These are phyloP conservation scores for Plasmodium cynomolgi DNA, from an alignment of 169 alveolate genomes.

Conservation along the genomic window DNA sequence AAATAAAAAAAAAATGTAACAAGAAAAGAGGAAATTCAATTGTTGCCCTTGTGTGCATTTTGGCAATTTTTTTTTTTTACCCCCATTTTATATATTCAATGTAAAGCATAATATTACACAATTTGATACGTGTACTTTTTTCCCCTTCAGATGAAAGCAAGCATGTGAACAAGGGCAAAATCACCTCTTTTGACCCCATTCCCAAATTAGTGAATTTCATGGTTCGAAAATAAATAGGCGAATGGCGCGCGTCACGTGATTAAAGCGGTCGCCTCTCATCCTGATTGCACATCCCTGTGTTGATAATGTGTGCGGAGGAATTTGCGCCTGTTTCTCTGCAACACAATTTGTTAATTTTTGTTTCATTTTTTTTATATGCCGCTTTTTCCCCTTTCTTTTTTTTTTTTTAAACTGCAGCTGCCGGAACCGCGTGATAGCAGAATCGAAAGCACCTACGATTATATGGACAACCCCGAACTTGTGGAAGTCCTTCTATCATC, in stretches of 20 bases:
- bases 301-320: background rate
- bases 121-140: background rate
- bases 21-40: conserved; percentile 1
- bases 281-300: background rate
- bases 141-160: conserved; percentile 13
- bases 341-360: background rate
- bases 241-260: background rate
- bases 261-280: background rate
- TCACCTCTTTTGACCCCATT: conserved; percentile 33
- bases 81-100: background rate
- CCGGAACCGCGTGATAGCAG: conserved; percentile 54
- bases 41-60: background rate
- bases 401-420: conserved; percentile 11
- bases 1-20: conserved; percentile 71
- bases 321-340: background rate
- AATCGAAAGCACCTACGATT: conserved; percentile 30
- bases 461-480: conserved; percentile 64
- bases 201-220: conserved; percentile 71
- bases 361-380: background rate
- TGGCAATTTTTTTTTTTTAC: background rate
- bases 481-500: conserved; percentile 64
- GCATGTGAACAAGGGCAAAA: conserved; percentile 12
- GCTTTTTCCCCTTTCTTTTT: background rate
- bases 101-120: background rate
- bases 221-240: conserved; percentile 24